Conservation (phyloP, 768 basidiomycete genomes). For the Mycena leptocephala region DNA sequence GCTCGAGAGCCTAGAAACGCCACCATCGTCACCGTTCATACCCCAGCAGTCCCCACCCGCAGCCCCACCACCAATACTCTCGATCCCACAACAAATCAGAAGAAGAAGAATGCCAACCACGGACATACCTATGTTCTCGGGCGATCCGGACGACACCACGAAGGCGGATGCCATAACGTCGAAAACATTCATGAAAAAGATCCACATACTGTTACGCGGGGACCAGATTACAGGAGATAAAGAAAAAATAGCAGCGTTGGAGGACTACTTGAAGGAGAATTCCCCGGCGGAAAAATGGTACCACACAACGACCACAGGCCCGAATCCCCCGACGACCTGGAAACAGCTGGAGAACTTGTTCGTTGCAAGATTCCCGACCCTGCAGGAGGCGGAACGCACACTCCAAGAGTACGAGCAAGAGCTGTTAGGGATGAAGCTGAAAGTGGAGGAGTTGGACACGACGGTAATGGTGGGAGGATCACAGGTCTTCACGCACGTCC, state of each 20-base stretch:
- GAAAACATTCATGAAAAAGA: neutral
- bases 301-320: neutral
- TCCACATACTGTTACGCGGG: neutral
- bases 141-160: neutral
- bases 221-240: too few species aligned
- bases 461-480: conserved; percentile 22
- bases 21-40: too few species aligned
- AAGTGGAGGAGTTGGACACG: conserved; percentile 21
- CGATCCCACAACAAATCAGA: too few species aligned
- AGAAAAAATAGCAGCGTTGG: neutral
- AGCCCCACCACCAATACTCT: too few species aligned
- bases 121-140: neutral
- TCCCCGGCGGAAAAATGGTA: neutral
- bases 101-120: neutral
- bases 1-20: too few species aligned
- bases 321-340: neutral
- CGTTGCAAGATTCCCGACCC: neutral
- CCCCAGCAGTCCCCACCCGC: too few species aligned
- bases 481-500: conserved; percentile 21
- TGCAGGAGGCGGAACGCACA: neutral
- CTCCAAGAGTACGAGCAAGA: conserved; percentile 27
- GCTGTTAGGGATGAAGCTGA: conserved; percentile 14
- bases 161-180: neutral
- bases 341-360: neutral
- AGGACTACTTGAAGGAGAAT: neutral